Conservation (phyloP, 2,329 filamentous ascomycete species). For the Epicoccum nigrum region DNA sequence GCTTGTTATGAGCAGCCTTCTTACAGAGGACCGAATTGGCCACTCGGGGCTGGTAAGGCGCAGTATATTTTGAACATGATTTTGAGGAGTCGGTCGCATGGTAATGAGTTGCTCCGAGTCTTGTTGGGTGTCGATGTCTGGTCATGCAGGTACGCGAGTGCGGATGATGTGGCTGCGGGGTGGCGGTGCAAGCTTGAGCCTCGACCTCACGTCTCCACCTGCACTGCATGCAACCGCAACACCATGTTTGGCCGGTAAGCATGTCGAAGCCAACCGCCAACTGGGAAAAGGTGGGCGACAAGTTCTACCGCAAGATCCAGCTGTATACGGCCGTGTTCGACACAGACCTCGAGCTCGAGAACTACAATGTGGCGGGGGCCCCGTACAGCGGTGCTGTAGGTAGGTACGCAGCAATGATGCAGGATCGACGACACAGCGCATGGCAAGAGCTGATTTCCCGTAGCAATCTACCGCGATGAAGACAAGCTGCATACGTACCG, state of each 20-base stretch:
- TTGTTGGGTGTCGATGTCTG: too few species aligned
- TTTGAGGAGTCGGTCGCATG: too few species aligned
- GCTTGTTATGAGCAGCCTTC: too few species aligned
- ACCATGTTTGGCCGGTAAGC: conserved; percentile 27
- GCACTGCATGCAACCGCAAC: conserved; percentile 3
- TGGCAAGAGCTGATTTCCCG: background rate
- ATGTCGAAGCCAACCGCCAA: conserved; percentile 74
- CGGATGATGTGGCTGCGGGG: background rate
- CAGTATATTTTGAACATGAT: too few species aligned
- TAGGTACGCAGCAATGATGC: conserved; percentile 54
- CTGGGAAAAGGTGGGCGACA: conserved; percentile 92
- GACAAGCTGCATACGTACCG: conserved; percentile 81
- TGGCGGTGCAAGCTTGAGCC: conserved; percentile 14
- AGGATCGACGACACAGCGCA: too few species aligned
- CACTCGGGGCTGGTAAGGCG: too few species aligned
- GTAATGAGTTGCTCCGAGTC: too few species aligned
- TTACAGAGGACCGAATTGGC: too few species aligned
- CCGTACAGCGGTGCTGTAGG: conserved; percentile 93
- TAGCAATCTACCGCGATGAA: conserved; percentile 89
- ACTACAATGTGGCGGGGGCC: conserved; percentile 88
- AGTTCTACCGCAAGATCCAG: conserved; percentile 93
- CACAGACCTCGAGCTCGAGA: conserved; percentile 90
- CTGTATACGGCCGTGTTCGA: conserved; percentile 94
- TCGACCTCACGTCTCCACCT: conserved; percentile 16
- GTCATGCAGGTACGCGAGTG: conserved; percentile 1